Percentiles rank a stretch among this genome's conserved stretches.
Evolutionary conservation across 2,329 filamentous ascomycete species (phyloP).

Genomic region (Neonectria neomacrospora): DNA sequence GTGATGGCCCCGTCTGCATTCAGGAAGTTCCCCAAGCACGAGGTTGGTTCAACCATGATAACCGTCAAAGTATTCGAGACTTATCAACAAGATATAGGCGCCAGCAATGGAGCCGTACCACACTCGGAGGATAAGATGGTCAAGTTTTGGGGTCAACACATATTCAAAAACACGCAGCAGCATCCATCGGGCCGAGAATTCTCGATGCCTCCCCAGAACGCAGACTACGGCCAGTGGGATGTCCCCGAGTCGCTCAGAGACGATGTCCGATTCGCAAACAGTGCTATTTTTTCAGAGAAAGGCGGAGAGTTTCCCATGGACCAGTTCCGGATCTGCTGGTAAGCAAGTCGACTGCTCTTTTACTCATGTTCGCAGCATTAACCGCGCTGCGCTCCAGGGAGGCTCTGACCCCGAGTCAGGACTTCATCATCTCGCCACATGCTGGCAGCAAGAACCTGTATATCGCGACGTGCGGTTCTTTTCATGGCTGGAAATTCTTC

Average conservation of each 20-base stretch:
- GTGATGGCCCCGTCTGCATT: not conserved
- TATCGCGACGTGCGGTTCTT: not conserved
- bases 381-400: not conserved
- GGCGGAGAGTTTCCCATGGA: not conserved
- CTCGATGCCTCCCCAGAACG: not conserved
- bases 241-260: not conserved
- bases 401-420: not conserved
- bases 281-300: not conserved
- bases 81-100: not conserved
- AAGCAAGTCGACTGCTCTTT: not conserved
- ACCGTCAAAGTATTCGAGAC: not conserved
- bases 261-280: not conserved
- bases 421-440: conserved; percentile 6
- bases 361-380: too few species aligned
- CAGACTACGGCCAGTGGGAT: conserved; percentile 2
- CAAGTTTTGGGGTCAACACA: conserved; percentile 3
- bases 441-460: conserved; percentile 1
- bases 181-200: not conserved
- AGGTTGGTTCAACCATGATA: not conserved
- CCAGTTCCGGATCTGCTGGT: conserved; percentile 6
- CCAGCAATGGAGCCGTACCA: not conserved
- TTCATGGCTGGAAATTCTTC: conserved; percentile 8
- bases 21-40: not conserved
- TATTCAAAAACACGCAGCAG: not conserved
- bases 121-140: not conserved